Evolutionary conservation across 768 basidiomycete species (phyloP).

Genomic region (Collybia nuda): DNA sequence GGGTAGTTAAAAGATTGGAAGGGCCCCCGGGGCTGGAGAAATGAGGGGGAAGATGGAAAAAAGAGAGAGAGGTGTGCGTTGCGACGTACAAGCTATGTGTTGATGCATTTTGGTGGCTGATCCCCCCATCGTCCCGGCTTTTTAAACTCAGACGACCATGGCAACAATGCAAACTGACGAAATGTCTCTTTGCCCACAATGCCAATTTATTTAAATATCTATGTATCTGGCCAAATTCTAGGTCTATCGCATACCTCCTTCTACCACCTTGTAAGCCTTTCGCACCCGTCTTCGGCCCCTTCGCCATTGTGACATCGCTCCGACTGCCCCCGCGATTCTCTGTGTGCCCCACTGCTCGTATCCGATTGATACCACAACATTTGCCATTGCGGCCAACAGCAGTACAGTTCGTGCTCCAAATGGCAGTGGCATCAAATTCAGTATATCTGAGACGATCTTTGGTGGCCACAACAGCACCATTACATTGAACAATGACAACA

Average conservation of each 20-base stretch:
- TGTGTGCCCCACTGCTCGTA: slow-evolving; percentile 81
- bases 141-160: slow-evolving; percentile 24
- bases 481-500: slow-evolving; percentile 71
- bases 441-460: slow-evolving; percentile 49
- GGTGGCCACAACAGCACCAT: slow-evolving; percentile 78
- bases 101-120: slow-evolving; percentile 9
- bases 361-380: slow-evolving; percentile 66
- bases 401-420: slow-evolving; percentile 66
- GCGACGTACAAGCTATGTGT: slow-evolving; percentile 1
- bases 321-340: slow-evolving; percentile 55
- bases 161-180: slow-evolving; percentile 17
- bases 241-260: slow-evolving; percentile 58
- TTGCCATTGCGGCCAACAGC: slow-evolving; percentile 63
- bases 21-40: slow-evolving; percentile 41
- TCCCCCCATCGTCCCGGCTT: background rate
- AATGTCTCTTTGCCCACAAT: background rate
- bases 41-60: slow-evolving; percentile 21
- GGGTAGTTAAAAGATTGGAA: slow-evolving; percentile 40
- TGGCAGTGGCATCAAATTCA: slow-evolving; percentile 80
- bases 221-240: background rate
- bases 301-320: slow-evolving; percentile 40
- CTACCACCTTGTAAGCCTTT: slow-evolving; percentile 85
- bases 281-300: slow-evolving; percentile 50
- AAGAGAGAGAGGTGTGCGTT: slow-evolving; percentile 20
- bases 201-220: background rate